These are phyloP conservation scores for Candida tunisiensis DNA, from an alignment of 1,139 yeast genomes.

Conservation along the genomic window DNA sequence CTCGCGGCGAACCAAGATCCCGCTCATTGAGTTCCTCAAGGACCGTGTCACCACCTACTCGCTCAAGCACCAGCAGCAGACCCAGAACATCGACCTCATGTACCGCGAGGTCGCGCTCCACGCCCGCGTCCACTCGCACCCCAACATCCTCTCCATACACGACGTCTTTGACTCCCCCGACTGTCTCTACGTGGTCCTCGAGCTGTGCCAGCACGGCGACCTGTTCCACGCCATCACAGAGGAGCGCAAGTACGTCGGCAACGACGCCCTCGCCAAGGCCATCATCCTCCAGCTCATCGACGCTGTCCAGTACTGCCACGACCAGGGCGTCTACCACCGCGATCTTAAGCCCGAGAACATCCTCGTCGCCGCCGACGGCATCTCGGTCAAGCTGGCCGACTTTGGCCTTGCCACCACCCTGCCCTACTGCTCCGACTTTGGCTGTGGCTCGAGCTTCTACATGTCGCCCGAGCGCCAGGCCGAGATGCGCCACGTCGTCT, in stretches of 20 bases:
- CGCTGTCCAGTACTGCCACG: slow-evolving; percentile 55
- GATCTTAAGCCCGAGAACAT: slow-evolving; percentile 95
- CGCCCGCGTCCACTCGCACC: slow-evolving; percentile 57
- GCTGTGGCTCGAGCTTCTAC: slow-evolving; percentile 78
- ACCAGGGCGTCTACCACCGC: slow-evolving; percentile 63
- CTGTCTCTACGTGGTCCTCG: slow-evolving; percentile 55
- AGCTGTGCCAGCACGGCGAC: slow-evolving; percentile 70
- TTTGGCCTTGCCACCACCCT: slow-evolving; percentile 67
- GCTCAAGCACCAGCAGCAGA: neutral
- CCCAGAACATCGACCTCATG: slow-evolving; percentile 10
- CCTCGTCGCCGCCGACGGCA: slow-evolving; percentile 31
- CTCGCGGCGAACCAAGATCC: too few relatives aligned
- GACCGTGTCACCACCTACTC: too few relatives aligned
- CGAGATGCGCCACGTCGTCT: too few relatives aligned
- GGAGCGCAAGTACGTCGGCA: slow-evolving; percentile 33
- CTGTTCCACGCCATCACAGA: slow-evolving; percentile 69
- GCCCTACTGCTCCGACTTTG: slow-evolving; percentile 49
- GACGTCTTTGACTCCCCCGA: slow-evolving; percentile 32
- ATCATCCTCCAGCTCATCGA: slow-evolving; percentile 65
- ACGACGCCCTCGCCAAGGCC: slow-evolving; percentile 41
- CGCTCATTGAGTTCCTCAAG: too few relatives aligned
- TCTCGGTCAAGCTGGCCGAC: slow-evolving; percentile 56
- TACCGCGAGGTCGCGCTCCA: slow-evolving; percentile 61
- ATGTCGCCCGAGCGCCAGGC: slow-evolving; percentile 82
- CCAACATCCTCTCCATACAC: slow-evolving; percentile 59